These are phyloP conservation scores for Claviceps pazoutovae DNA, from an alignment of 2,329 filamentous ascomycete species.

Conservation along the genomic window DNA sequence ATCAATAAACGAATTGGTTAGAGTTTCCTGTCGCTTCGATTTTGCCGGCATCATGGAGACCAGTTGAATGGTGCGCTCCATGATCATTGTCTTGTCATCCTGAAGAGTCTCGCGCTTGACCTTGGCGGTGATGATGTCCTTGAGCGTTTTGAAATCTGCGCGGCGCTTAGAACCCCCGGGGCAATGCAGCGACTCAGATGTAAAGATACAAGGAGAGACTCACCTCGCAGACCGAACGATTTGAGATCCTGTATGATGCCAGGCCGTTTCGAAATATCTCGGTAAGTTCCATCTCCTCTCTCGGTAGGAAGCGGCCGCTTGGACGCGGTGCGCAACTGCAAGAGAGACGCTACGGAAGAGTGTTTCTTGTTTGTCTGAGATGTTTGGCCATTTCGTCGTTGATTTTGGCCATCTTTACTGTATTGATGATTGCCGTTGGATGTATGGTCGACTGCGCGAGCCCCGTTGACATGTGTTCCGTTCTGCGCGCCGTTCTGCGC, in stretches of 20 bases:
- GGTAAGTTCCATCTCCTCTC: slow-evolving; percentile 48
- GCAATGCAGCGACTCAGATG: background rate
- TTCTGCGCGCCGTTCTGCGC: slow-evolving; percentile 10
- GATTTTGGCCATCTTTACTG: slow-evolving; percentile 2
- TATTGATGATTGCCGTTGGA: slow-evolving; percentile 4
- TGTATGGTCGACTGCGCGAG: slow-evolving; percentile 5
- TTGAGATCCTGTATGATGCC: slow-evolving; percentile 43
- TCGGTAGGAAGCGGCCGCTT: slow-evolving; percentile 49
- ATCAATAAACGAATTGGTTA: slow-evolving; percentile 55
- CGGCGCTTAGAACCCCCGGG: background rate
- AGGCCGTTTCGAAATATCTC: slow-evolving; percentile 31
- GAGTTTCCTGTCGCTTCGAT: slow-evolving; percentile 44
- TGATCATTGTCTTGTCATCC: slow-evolving; percentile 66
- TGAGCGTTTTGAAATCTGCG: slow-evolving; percentile 47
- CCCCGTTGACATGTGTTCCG: slow-evolving; percentile 10
- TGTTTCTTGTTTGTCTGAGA: background rate
- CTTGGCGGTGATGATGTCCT: slow-evolving; percentile 46
- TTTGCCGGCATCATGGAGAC: slow-evolving; percentile 49
- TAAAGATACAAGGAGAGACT: background rate
- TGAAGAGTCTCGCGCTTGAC: slow-evolving; percentile 46
- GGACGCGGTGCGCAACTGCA: slow-evolving; percentile 30
- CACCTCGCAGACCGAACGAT: slow-evolving; percentile 34
- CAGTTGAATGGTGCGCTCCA: slow-evolving; percentile 60
- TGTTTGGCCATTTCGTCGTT: background rate
- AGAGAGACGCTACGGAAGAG: slow-evolving; percentile 12